Evolutionary conservation across 306 rosid species (phyloP), one percentile per base, ranked within the genome.

Genomic region (Gastrolobium bilobum): DNA sequence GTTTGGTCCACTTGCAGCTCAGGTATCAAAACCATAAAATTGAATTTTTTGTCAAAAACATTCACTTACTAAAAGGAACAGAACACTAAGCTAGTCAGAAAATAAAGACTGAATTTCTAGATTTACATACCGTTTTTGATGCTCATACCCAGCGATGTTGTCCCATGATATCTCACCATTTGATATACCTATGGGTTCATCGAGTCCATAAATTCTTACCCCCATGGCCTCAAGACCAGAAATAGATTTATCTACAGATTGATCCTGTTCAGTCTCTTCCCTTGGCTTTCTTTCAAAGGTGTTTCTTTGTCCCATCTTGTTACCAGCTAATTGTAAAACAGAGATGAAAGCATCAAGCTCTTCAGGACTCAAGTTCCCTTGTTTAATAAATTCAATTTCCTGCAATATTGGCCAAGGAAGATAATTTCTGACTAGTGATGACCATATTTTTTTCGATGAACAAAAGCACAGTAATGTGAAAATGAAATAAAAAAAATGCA

Each of bases 331-430:
- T 88, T 90, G 87, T 78, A 92, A 85, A 88, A 83, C 87, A 81
- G 97, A 86, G 52, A 86, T 82, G 42, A 94, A 88, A 79, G 97
- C 97, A 75, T 91, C 93, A 57, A 89, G 87, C 90, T 94, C 97
- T 78, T 91, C 65, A 39, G 82, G 47, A 83, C 89, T 88, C 85
- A 92, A 79, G 85, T 73, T 88, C 40, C 97, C 95, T 33, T 73
- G 80, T 87, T 89, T 94, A 68, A 92, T 80, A 81, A 94, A 92
- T 79, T 94, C 97, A 91, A 92, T 83, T 81, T 94, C 99, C 98
- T 94, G 90, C 74, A 86, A 73, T 69, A 83, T 79, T 69, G 59
- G n/a, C 68, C 57, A 9, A 33, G 13, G 29, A 65, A 73, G 35
- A 65, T 47, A 37, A 78, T 57, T 47, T 68, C 60, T 40, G 7